Conservation (phyloP, 805 yeast genomes). For the Starmerella potacharoeniae region DNA sequence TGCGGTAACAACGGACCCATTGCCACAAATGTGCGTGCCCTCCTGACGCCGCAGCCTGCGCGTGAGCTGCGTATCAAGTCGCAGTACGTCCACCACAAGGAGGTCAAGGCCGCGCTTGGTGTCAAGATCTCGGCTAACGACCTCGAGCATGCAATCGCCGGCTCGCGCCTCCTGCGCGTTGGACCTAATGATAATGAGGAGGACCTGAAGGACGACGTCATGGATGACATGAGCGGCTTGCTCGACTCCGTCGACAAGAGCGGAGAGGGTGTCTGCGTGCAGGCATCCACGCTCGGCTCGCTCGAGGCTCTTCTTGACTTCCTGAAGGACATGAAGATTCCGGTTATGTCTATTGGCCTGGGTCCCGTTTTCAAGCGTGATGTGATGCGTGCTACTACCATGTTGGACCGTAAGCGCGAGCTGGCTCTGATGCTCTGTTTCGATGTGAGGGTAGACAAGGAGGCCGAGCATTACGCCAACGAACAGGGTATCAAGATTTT, state of each 20-base stretch:
- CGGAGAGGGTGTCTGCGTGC: slow-evolving; percentile 97
- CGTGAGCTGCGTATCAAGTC: slow-evolving; percentile 93
- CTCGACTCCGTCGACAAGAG: slow-evolving; percentile 88
- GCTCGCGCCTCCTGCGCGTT: slow-evolving; percentile 88
- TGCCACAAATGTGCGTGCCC: slow-evolving; percentile 89
- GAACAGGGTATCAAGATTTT: slow-evolving; percentile 86
- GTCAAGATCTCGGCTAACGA: slow-evolving; percentile 97
- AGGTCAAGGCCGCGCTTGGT: slow-evolving; percentile 98
- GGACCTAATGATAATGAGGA: slow-evolving; percentile 98
- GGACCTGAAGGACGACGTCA: slow-evolving; percentile 92
- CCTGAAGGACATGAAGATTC: slow-evolving; percentile 97
- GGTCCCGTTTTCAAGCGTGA: slow-evolving; percentile 98
- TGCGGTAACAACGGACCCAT: slow-evolving; percentile 99
- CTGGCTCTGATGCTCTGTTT: slow-evolving; percentile 96
- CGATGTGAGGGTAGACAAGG: slow-evolving; percentile 94
- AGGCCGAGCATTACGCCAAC: slow-evolving; percentile 94
- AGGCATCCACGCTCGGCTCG: slow-evolving; percentile 97
- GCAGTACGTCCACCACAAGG: slow-evolving; percentile 93
- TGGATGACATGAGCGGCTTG: slow-evolving; percentile 94
- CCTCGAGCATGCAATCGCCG: slow-evolving; percentile 97
- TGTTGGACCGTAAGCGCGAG: slow-evolving; percentile 94
- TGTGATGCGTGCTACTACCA: slow-evolving; percentile 92
- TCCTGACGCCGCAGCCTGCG: slow-evolving; percentile 93
- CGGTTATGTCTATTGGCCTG: slow-evolving; percentile 95
- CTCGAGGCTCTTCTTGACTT: slow-evolving; percentile 93